Evolutionary conservation across 257 asterid genomes (phyloP).

Genomic region (Solanum dulcamara): DNA sequence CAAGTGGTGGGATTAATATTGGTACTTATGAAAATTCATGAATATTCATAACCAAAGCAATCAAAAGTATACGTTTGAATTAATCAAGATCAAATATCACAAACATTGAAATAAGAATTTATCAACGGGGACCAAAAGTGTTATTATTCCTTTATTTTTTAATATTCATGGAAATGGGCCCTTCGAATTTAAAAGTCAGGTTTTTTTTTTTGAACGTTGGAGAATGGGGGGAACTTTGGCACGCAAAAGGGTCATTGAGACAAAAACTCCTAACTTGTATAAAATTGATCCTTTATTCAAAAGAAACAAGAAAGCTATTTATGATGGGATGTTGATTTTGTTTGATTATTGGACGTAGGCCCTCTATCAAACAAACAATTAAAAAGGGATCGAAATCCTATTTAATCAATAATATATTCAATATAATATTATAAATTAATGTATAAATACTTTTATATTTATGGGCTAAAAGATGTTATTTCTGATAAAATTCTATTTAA

Average conservation of each 20-base stretch:
- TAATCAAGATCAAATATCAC: not conserved
- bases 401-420: not conserved
- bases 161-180: conserved; percentile 6
- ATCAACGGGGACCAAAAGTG: not conserved
- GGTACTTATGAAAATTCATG: not conserved
- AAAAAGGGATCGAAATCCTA: not conserved
- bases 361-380: not conserved
- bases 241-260: not conserved
- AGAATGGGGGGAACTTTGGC: not conserved
- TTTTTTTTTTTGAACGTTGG: conserved; percentile 30
- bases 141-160: not conserved
- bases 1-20: not conserved
- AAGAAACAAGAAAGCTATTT: not conserved
- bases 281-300: not conserved
- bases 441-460: rapidly evolving
- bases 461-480: not conserved
- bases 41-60: not conserved
- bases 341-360: not conserved
- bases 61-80: not conserved
- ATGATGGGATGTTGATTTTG: not conserved
- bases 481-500: too few species aligned
- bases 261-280: conserved; percentile 1
- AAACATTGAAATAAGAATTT: not conserved
- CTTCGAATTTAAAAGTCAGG: not conserved
- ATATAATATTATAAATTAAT: not conserved